phyloP scores from a whole-genome alignment of 1,284 basidiomycete genomes.

The Cryptococcus sp. region DNA sequence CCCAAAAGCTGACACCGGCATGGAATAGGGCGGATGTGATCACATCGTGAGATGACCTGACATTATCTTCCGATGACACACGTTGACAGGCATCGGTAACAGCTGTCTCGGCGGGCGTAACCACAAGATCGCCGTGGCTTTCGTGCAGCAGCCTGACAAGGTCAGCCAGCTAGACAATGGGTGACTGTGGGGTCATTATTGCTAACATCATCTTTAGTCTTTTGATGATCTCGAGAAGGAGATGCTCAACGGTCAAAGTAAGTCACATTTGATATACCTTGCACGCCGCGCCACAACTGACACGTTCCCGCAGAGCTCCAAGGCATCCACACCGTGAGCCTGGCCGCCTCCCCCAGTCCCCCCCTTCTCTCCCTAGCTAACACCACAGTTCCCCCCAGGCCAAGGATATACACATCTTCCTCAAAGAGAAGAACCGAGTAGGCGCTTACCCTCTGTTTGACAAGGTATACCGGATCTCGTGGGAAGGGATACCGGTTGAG shows the following conservation, averaged over 20 bases:
- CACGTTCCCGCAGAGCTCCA: constrained; percentile 49
- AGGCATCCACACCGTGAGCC: constrained; percentile 51
- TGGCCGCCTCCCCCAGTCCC: neutral
- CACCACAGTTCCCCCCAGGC: too few relatives aligned
- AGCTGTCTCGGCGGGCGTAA: constrained; percentile 56
- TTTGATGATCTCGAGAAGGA: constrained; percentile 57
- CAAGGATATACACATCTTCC: constrained; percentile 54
- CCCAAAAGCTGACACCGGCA: too few relatives aligned
- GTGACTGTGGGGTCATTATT: too few relatives aligned
- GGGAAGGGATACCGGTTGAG: constrained; percentile 47
- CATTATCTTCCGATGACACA: too few relatives aligned
- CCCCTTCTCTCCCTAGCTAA: too few relatives aligned
- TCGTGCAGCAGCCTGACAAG: constrained; percentile 52
- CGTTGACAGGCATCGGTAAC: neutral
- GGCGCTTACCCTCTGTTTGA: constrained; percentile 58
- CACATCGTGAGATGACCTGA: constrained; percentile 51
- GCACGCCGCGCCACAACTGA: neutral
- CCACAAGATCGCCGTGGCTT: constrained; percentile 53
- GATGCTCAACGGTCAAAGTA: constrained; percentile 58
- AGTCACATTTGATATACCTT: constrained; percentile 15
- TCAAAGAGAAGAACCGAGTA: constrained; percentile 51
- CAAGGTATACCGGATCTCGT: constrained; percentile 52
- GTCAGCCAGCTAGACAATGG: constrained; percentile 25
- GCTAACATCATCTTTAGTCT: constrained; percentile 26
- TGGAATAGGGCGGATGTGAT: constrained; percentile 54